phyloP scores from a whole-genome alignment of 306 rosid genomes.

The Canavalia gladiata region DNA sequence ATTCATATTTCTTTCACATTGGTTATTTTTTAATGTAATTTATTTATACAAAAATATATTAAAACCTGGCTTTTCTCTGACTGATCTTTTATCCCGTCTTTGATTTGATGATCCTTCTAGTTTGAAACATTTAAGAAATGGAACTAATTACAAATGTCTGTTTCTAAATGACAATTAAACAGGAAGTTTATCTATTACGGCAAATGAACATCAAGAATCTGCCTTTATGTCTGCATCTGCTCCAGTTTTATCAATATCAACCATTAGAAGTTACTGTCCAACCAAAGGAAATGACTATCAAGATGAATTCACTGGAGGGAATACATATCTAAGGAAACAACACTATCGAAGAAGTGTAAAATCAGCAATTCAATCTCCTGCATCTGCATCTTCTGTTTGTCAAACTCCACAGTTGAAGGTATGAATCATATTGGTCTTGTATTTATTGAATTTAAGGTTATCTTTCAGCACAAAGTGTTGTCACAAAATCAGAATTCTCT shows the following conservation, averaged over 20 bases:
- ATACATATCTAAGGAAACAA: slow-evolving; percentile 52
- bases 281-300: slow-evolving; percentile 47
- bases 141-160: not conserved
- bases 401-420: slow-evolving; percentile 70
- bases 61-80: not conserved
- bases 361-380: slow-evolving; percentile 55
- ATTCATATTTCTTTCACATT: not conserved
- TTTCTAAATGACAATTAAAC: slow-evolving; percentile 26
- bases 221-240: slow-evolving; percentile 64
- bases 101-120: not conserved
- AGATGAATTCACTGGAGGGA: slow-evolving; percentile 46
- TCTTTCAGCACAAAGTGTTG: slow-evolving; percentile 4
- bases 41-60: not conserved
- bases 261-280: slow-evolving; percentile 59
- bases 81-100: not conserved
- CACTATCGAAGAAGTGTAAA: slow-evolving; percentile 49
- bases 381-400: slow-evolving; percentile 60
- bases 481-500: not conserved
- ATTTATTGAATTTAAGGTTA: slow-evolving; percentile 22
- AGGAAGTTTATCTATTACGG: slow-evolving; percentile 51
- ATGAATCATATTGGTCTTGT: slow-evolving; percentile 28
- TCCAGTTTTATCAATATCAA: slow-evolving; percentile 64
- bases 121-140: not conserved
- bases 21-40: not conserved
- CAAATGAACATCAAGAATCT: slow-evolving; percentile 62